Percentiles rank a stretch among this genome's conserved stretches.
Conservation (phyloP, 768 basidiomycete species). For the Lactarius akahatsu region DNA sequence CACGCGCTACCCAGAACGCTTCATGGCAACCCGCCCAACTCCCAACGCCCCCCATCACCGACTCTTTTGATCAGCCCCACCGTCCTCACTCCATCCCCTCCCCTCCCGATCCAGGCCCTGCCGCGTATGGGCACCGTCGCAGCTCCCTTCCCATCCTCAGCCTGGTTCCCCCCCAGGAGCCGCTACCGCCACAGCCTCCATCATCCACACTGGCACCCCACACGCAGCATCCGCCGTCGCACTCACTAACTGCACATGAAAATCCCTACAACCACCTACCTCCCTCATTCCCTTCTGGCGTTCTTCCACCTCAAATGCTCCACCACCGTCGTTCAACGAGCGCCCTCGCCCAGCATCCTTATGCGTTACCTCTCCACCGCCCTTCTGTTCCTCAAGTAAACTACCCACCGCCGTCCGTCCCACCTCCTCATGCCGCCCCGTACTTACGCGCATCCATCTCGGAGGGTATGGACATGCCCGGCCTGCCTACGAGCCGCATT, state of each 20-base stretch:
- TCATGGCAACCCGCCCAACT: conserved; percentile 23
- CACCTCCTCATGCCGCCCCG: conserved; percentile 19
- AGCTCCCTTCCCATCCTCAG: conserved; percentile 24
- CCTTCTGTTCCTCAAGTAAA: conserved; percentile 13
- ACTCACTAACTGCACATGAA: conserved; percentile 6
- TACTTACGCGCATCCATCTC: conserved; percentile 26
- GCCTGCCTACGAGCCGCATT: conserved; percentile 16
- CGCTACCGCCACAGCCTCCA: not conserved
- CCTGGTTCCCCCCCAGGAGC: conserved; percentile 23
- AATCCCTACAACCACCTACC: not conserved
- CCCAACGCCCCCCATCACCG: conserved; percentile 1
- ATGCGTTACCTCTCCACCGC: conserved; percentile 13
- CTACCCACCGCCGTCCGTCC: conserved; percentile 21
- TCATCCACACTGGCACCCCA: conserved; percentile 10
- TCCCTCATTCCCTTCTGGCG: conserved; percentile 20
- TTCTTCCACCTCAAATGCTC: conserved; percentile 17
- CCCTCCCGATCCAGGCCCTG: conserved; percentile 12
- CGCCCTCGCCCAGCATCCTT: conserved; percentile 21
- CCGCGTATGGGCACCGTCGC: conserved; percentile 23
- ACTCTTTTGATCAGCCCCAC: conserved; percentile 16
- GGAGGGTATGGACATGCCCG: conserved; percentile 24
- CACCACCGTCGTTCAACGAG: conserved; percentile 27
- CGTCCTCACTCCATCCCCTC: conserved; percentile 5
- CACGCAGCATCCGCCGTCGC: not conserved
- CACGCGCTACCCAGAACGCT: conserved; percentile 10